A percentile compares a stretch with the other conserved stretches of the same genome.
Conservation (phyloP, 2,329 filamentous ascomycete species). For the Pseudopithomyces chartarum region DNA sequence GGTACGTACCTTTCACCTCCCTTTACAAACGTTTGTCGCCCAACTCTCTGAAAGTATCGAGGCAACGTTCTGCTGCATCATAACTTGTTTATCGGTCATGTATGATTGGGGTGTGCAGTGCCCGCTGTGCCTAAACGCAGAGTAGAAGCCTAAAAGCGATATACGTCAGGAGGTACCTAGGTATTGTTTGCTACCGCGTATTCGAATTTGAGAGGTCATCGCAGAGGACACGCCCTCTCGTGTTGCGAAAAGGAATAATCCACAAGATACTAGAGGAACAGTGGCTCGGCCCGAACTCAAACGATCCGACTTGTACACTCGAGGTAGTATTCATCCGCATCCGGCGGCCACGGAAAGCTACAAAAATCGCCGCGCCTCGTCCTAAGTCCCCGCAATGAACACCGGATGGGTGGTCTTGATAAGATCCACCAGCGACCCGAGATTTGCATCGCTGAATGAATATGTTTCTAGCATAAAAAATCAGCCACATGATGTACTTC, state of each 20-base stretch:
- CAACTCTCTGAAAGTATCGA: slow-evolving; percentile 15
- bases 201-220: neutral
- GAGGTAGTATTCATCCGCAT: slow-evolving; percentile 11
- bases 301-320: slow-evolving; percentile 7
- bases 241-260: slow-evolving; percentile 1
- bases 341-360: slow-evolving; percentile 12
- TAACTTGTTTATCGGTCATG: slow-evolving; percentile 8
- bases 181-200: neutral
- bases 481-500: neutral
- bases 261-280: neutral
- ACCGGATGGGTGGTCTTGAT: neutral
- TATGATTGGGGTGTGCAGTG: neutral
- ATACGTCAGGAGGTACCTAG: neutral
- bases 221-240: neutral
- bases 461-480: neutral
- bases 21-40: neutral
- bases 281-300: neutral
- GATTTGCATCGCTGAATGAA: neutral
- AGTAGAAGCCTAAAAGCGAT: neutral
- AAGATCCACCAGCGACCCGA: neutral
- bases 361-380: slow-evolving; percentile 8
- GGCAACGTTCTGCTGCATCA: slow-evolving; percentile 22
- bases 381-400: neutral
- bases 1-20: slow-evolving; percentile 6
- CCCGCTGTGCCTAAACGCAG: neutral